Evolutionary conservation across 2,329 filamentous ascomycete species (phyloP), one percentile per base, ranked within the genome.

Genomic region (Neofusicoccum kwambonambiense): DNA sequence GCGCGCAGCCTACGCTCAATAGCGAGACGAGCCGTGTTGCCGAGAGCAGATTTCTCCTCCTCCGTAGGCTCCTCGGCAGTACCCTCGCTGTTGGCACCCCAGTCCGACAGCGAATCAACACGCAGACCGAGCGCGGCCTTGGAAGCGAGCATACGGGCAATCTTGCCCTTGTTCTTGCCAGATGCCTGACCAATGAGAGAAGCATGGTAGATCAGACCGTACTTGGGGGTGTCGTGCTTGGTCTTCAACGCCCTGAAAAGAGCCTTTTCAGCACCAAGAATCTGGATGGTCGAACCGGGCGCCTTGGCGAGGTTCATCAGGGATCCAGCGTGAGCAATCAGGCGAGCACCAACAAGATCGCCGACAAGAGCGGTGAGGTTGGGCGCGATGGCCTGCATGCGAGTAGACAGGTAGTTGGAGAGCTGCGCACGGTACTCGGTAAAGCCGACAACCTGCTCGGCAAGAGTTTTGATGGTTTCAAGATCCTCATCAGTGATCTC

Each of bases 101-200:
- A 92, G 68, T 93, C 90, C 62, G 89, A 88, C 50, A 96, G 86
- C 34, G 95, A 92, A 78, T 99, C 95, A 57, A 97, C 91, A 80
- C 95, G 93, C 56, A 97, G 84, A 84, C 93, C 93, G 58, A 99
- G 87, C 31, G 95, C 92, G 52, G 94, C 89, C 85, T 98, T 98
- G 71, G 94, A 90, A 56, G 95, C 91, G 67, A 99, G 86, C 84
- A 97, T 93, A 86, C 95, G 92, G 47, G 95, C 95, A 75, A 99
- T 97, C 85, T 99, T 99, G 73, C 95, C 95, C 89, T 99, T 99
- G 85, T 98, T 98, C 84, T 92, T 94, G 74, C 95, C 95, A 19
- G 92, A 96, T 35, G 95, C 95, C 82, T 99, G 95, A 50, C 95
- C 95, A 67, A 99, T 95, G 49, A 99, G 87, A 34, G 76, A 78